Evolutionary conservation across 768 basidiomycete species (phyloP).

Genomic region (Vishniacozyma victoriae): DNA sequence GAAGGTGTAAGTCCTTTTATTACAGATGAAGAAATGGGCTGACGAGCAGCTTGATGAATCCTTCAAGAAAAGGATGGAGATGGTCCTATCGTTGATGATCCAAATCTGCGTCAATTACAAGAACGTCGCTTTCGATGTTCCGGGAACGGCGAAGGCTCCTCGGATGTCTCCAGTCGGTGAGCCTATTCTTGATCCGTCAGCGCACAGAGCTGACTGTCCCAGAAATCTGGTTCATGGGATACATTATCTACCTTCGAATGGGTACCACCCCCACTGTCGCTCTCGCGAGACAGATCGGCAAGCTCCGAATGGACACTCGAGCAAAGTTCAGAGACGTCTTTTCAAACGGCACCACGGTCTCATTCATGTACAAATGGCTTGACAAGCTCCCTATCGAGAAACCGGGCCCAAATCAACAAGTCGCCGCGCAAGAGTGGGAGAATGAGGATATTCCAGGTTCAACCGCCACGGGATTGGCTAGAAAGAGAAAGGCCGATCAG

Average conservation of each 20-base stretch:
- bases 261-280: constrained; percentile 35
- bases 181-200: constrained; percentile 18
- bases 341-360: constrained; percentile 56
- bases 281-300: constrained; percentile 55
- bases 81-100: constrained; percentile 51
- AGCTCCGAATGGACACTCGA: constrained; percentile 58
- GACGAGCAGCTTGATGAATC: constrained; percentile 21
- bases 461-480: constrained; percentile 12
- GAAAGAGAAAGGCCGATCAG: constrained; percentile 14
- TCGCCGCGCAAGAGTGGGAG: constrained; percentile 29
- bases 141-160: constrained; percentile 62
- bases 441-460: constrained; percentile 24
- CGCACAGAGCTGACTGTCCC: neutral
- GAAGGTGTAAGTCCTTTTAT: constrained; percentile 17
- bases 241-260: constrained; percentile 47
- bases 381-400: constrained; percentile 28
- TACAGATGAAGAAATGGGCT: neutral
- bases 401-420: constrained; percentile 5
- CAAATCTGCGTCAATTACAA: constrained; percentile 39
- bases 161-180: constrained; percentile 77
- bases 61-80: constrained; percentile 57
- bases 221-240: constrained; percentile 65
- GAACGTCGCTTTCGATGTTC: constrained; percentile 57
- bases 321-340: constrained; percentile 61
- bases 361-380: constrained; percentile 59